These are phyloP conservation scores for Pichia sp. DNA, from an alignment of 1,139 yeast genomes.

Conservation along the genomic window DNA sequence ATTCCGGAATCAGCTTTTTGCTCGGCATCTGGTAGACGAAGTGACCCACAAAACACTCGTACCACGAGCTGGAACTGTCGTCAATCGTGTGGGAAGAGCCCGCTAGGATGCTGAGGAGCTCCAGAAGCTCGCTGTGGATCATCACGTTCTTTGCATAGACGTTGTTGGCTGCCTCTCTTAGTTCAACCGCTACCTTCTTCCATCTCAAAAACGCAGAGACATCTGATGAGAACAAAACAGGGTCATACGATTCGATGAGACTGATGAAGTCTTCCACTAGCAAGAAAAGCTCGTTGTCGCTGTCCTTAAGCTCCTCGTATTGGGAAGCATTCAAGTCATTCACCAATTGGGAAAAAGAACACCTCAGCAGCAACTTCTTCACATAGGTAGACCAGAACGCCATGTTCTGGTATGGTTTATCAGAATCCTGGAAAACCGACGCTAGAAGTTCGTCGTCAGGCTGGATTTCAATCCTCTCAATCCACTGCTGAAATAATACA, in stretches of 20 bases:
- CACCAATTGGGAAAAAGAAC: conserved; percentile 54
- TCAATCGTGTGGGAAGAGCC: conserved; percentile 55
- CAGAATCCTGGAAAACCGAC: conserved; percentile 33
- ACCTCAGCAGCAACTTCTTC: conserved; percentile 57
- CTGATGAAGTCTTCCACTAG: conserved; percentile 44
- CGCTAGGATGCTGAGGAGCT: conserved; percentile 42
- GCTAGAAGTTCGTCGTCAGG: conserved; percentile 49
- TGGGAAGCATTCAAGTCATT: conserved; percentile 42
- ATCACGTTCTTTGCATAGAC: conserved; percentile 26
- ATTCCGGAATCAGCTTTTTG: conserved; percentile 40
- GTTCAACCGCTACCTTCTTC: conserved; percentile 49
- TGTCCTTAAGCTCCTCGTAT: conserved; percentile 37
- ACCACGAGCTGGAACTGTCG: conserved; percentile 56
- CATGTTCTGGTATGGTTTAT: conserved; percentile 42
- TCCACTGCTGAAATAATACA: conserved; percentile 52
- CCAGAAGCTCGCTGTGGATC: conserved; percentile 41
- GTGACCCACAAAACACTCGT: conserved; percentile 61
- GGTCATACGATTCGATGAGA: conserved; percentile 40
- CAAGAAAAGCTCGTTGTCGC: conserved; percentile 35
- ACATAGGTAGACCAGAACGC: conserved; percentile 62
- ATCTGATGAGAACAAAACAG: conserved; percentile 36
- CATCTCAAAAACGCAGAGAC: conserved; percentile 45
- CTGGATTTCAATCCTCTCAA: conserved; percentile 59
- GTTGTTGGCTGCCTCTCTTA: conserved; percentile 40
- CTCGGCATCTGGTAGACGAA: conserved; percentile 61